phyloP scores from a whole-genome alignment of 352 stramenopile genomes.

The Globisporangium iwayamae region DNA sequence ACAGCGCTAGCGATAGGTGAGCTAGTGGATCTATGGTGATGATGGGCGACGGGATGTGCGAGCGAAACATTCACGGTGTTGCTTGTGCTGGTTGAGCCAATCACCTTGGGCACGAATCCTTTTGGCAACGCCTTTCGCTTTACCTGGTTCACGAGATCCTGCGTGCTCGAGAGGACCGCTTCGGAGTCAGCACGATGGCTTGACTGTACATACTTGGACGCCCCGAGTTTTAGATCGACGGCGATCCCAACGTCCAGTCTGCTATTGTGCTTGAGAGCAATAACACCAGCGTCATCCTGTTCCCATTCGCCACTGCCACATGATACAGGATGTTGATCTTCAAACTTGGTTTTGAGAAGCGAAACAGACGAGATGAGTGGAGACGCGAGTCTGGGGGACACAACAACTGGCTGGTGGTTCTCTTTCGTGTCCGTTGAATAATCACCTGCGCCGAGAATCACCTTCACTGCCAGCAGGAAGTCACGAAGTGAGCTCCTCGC shows the following conservation, averaged over 20 bases:
- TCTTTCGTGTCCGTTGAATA: conserved; percentile 22
- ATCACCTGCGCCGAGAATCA: conserved; percentile 49
- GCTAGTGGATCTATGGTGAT: conserved; percentile 21
- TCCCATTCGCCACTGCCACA: neutral
- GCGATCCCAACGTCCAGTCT: neutral
- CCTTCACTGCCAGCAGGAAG: conserved; percentile 48
- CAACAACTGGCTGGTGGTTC: conserved; percentile 7
- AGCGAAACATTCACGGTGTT: conserved; percentile 20
- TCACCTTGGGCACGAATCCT: conserved; percentile 17
- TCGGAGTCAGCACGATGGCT: conserved; percentile 2
- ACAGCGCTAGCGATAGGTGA: neutral
- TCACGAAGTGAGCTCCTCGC: conserved; percentile 48
- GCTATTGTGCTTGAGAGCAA: neutral
- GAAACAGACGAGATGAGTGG: conserved; percentile 27
- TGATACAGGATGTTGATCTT: conserved; percentile 7
- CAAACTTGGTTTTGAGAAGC: conserved; percentile 14
- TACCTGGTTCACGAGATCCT: conserved; percentile 19
- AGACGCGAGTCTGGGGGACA: conserved; percentile 20
- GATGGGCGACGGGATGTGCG: conserved; percentile 11
- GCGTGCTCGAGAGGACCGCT: neutral
- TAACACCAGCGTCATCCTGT: neutral
- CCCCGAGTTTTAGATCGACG: neutral
- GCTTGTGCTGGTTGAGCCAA: conserved; percentile 15
- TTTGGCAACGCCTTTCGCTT: conserved; percentile 33
- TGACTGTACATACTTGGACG: neutral